Evolutionary conservation across 2,329 filamentous ascomycete genomes (phyloP).

Genomic region (Nannizziopsis arthrosporioides): DNA sequence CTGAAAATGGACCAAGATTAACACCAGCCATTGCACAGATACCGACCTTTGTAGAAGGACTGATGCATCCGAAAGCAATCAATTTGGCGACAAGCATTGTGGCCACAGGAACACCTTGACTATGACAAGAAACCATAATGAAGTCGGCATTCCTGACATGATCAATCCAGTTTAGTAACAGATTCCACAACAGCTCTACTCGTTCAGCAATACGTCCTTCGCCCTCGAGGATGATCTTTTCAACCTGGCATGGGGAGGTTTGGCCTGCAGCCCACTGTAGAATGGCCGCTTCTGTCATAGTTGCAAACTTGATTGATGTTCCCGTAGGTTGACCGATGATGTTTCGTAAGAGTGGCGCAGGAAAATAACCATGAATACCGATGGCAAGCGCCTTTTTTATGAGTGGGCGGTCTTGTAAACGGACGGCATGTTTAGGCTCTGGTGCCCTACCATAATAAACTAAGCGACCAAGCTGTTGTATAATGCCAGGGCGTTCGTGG

Average conservation of each 20-base stretch:
- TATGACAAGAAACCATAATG: conserved; percentile 84
- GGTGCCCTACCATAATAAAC: conserved; percentile 44
- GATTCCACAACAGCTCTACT: conserved; percentile 85
- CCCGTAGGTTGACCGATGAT: conserved; percentile 92
- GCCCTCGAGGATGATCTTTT: conserved; percentile 87
- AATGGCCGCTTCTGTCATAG: conserved; percentile 72
- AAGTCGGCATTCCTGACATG: conserved; percentile 79
- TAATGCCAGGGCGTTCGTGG: conserved; percentile 47
- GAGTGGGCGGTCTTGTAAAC: conserved; percentile 55
- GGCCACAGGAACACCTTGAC: conserved; percentile 86
- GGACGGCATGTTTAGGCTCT: conserved; percentile 58
- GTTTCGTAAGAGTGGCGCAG: conserved; percentile 71
- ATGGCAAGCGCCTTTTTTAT: conserved; percentile 84
- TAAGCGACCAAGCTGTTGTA: conserved; percentile 43
- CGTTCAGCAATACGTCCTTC: conserved; percentile 85
- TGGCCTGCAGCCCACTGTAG: conserved; percentile 66
- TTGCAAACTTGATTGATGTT: conserved; percentile 86
- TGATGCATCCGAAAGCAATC: conserved; percentile 77
- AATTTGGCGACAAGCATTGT: conserved; percentile 88
- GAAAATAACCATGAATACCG: conserved; percentile 88
- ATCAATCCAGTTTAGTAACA: conserved; percentile 89
- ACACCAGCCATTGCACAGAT: conserved; percentile 86
- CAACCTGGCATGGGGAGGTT: conserved; percentile 67
- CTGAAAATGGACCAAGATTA: conserved; percentile 80
- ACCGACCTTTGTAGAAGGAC: conserved; percentile 57